These are phyloP conservation scores for Aspergillus puulaauensis DNA, from an alignment of 2,329 filamentous ascomycete genomes.

Conservation along the genomic window DNA sequence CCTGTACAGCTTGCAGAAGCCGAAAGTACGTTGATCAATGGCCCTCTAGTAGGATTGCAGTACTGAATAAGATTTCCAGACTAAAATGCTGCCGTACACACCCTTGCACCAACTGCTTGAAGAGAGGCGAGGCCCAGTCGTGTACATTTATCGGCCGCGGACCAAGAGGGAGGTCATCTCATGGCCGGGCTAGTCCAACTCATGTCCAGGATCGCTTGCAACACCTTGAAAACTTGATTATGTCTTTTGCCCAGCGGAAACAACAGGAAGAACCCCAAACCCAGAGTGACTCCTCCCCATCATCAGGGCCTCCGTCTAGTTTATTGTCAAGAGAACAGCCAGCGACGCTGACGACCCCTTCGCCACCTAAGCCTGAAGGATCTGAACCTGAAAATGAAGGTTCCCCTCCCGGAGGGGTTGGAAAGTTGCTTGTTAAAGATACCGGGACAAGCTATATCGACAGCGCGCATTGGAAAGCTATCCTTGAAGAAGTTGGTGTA, in stretches of 20 bases:
- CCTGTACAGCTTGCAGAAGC: slow-evolving; percentile 37
- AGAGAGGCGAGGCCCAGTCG: slow-evolving; percentile 29
- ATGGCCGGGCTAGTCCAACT: slow-evolving; percentile 26
- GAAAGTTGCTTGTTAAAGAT: slow-evolving; percentile 32
- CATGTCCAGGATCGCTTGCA: slow-evolving; percentile 37
- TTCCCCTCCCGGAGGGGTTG: slow-evolving; percentile 23
- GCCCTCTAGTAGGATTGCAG: background rate
- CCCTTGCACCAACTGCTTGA: slow-evolving; percentile 36
- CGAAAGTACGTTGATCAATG: slow-evolving; percentile 29
- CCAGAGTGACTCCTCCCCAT: background rate
- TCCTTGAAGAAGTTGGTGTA: slow-evolving; percentile 35
- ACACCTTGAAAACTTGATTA: slow-evolving; percentile 37
- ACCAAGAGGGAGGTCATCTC: slow-evolving; percentile 29
- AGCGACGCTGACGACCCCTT: slow-evolving; percentile 8
- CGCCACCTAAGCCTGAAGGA: slow-evolving; percentile 4
- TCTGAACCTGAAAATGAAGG: slow-evolving; percentile 13
- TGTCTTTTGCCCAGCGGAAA: slow-evolving; percentile 34
- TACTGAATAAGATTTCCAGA: slow-evolving; percentile 13
- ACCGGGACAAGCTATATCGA: slow-evolving; percentile 37
- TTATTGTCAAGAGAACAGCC: background rate
- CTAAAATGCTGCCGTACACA: slow-evolving; percentile 38
- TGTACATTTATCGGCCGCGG: slow-evolving; percentile 38
- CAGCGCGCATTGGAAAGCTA: slow-evolving; percentile 37
- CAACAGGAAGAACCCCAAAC: slow-evolving; percentile 12
- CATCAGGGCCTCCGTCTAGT: background rate